A percentile compares a stretch with the other conserved stretches of the same genome.
These are phyloP conservation scores for Beauveria sp. DNA, from an alignment of 2,329 filamentous ascomycete species.

Conservation along the genomic window DNA sequence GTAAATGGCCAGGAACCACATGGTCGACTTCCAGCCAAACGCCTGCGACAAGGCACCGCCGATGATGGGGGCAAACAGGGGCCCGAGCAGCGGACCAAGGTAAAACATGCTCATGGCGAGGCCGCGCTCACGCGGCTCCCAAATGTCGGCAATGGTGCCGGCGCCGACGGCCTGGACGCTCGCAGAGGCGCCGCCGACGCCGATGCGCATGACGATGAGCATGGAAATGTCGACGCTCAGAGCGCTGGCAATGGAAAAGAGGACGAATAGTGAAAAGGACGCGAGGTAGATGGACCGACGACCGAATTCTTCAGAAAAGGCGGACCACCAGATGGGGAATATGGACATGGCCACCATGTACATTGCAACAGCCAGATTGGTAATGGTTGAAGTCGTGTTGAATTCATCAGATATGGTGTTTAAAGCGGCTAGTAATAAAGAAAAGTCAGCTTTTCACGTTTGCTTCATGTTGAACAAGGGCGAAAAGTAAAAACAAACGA, in stretches of 20 bases:
- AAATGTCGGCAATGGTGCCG: slow-evolving; percentile 35
- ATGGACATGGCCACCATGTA: slow-evolving; percentile 65
- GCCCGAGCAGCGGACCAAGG: slow-evolving; percentile 63
- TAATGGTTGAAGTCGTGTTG: slow-evolving; percentile 3
- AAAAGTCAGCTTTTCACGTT: not conserved
- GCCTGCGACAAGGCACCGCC: slow-evolving; percentile 58
- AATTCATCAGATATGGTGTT: not conserved
- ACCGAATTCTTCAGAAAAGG: slow-evolving; percentile 62
- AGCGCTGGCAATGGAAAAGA: slow-evolving; percentile 60
- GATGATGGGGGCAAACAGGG: slow-evolving; percentile 62
- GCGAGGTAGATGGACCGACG: slow-evolving; percentile 63
- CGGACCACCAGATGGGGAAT: slow-evolving; percentile 73
- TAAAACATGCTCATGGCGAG: slow-evolving; percentile 71
- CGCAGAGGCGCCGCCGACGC: slow-evolving; percentile 64
- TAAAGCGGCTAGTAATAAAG: not conserved
- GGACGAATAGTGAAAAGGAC: slow-evolving; percentile 58
- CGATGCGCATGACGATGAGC: slow-evolving; percentile 64
- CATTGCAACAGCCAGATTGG: slow-evolving; percentile 8
- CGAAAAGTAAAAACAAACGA: slow-evolving; percentile 43
- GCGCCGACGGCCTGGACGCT: slow-evolving; percentile 27
- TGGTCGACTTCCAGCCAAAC: slow-evolving; percentile 63
- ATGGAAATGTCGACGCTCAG: slow-evolving; percentile 58
- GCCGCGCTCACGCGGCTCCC: slow-evolving; percentile 61
- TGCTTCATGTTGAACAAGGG: too few relatives aligned
- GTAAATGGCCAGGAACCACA: slow-evolving; percentile 65